These are phyloP conservation scores for Lentinula guzmanii DNA, from an alignment of 768 basidiomycete genomes.

Conservation along the genomic window DNA sequence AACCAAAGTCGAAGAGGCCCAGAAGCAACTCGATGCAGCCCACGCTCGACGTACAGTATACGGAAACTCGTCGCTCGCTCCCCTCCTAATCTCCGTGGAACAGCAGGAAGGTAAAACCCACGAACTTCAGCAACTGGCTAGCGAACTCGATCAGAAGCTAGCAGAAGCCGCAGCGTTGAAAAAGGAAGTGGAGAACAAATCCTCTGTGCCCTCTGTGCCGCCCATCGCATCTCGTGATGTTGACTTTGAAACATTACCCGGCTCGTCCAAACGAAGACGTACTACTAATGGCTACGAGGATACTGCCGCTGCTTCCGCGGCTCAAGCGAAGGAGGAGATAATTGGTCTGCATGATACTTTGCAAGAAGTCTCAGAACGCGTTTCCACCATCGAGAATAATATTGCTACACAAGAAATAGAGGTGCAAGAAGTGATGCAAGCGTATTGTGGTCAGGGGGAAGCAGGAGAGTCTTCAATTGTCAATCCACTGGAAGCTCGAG, in stretches of 20 bases:
- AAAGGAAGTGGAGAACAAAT: not conserved
- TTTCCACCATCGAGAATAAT: not conserved
- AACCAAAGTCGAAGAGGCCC: not conserved
- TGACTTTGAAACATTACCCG: not conserved
- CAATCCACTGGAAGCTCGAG: not conserved
- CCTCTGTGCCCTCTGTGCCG: not conserved
- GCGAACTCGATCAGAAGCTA: not conserved
- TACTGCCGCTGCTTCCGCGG: not conserved
- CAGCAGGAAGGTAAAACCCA: not conserved
- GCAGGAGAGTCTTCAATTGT: not conserved
- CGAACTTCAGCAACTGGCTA: not conserved
- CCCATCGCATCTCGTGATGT: not conserved
- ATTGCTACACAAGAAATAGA: not conserved
- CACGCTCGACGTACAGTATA: not conserved
- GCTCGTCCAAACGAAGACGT: not conserved
- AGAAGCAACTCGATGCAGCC: not conserved
- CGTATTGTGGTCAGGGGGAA: not conserved
- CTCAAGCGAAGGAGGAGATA: constrained; percentile 1
- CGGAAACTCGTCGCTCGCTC: not conserved
- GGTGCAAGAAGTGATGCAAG: not conserved
- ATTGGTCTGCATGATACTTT: not conserved
- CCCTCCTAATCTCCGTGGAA: not conserved
- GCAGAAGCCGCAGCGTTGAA: not conserved
- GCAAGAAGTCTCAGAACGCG: not conserved
- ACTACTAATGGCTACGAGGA: not conserved